Percentiles rank a stretch among this genome's conserved stretches.
These are phyloP conservation scores for Retiboletus flavoniger DNA, from an alignment of 1,284 basidiomycete genomes.

Conservation along the genomic window DNA sequence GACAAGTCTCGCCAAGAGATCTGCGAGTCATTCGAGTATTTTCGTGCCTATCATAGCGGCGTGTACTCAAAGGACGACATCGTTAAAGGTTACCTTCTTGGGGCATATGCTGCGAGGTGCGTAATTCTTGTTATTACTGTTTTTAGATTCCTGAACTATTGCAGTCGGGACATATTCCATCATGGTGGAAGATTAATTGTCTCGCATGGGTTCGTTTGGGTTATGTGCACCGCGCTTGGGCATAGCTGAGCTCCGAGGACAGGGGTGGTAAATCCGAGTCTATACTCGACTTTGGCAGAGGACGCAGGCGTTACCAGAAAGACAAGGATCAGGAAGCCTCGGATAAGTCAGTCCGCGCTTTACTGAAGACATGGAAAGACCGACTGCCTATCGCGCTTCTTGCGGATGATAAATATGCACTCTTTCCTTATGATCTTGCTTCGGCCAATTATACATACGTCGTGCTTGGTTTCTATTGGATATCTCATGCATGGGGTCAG, in stretches of 20 bases:
- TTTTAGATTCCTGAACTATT: conserved; percentile 9
- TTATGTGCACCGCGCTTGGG: background rate
- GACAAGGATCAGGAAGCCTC: conserved; percentile 62
- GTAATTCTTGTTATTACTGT: conserved; percentile 15
- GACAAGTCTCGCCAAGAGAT: conserved; percentile 74
- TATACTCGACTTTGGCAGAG: conserved; percentile 39
- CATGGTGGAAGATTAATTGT: conserved; percentile 67
- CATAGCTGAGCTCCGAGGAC: conserved; percentile 1
- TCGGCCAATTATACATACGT: conserved; percentile 58
- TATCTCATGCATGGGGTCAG: conserved; percentile 72
- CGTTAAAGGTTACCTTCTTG: conserved; percentile 70
- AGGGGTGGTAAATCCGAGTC: conserved; percentile 72
- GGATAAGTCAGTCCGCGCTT: conserved; percentile 67
- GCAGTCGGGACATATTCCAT: conserved; percentile 65
- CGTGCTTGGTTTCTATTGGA: conserved; percentile 70
- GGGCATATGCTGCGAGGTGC: conserved; percentile 65
- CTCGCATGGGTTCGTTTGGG: conserved; percentile 65
- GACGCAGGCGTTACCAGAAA: conserved; percentile 38
- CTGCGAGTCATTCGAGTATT: conserved; percentile 73
- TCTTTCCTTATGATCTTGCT: conserved; percentile 67
- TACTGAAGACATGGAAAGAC: conserved; percentile 53
- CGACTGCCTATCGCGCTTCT: conserved; percentile 61
- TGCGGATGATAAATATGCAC: conserved; percentile 66
- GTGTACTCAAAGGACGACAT: conserved; percentile 65
- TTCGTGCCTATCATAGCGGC: conserved; percentile 73